Conservation (phyloP, 2,329 filamentous ascomycete species). For the Bipolaris sorokiniana region DNA sequence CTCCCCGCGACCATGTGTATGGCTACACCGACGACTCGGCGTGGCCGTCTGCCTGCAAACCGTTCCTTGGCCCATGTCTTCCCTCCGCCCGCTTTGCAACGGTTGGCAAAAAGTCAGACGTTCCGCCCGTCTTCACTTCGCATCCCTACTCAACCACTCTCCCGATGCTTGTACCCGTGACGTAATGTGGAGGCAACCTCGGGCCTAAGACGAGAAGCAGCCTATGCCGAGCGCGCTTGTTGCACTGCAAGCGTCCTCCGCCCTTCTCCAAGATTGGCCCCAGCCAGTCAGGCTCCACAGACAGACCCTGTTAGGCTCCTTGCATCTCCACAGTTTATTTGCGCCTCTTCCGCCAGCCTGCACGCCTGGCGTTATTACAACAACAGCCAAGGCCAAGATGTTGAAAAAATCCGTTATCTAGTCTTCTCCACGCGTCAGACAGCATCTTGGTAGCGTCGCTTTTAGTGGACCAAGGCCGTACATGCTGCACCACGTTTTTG, state of each 20-base stretch:
- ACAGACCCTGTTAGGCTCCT: slow-evolving; percentile 32
- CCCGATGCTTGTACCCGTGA: slow-evolving; percentile 23
- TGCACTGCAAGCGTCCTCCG: slow-evolving; percentile 32
- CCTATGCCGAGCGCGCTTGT: slow-evolving; percentile 33
- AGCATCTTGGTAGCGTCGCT: slow-evolving; percentile 25
- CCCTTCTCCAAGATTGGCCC: slow-evolving; percentile 32
- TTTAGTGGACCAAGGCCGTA: slow-evolving; percentile 28
- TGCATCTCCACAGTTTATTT: slow-evolving; percentile 38
- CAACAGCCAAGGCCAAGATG: slow-evolving; percentile 39
- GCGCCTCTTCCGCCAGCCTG: slow-evolving; percentile 31
- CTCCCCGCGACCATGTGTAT: background rate
- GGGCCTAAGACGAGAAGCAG: slow-evolving; percentile 26
- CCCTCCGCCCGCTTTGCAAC: background rate
- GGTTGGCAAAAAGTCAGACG: background rate
- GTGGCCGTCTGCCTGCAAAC: slow-evolving; percentile 1
- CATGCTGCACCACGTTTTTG: slow-evolving; percentile 19
- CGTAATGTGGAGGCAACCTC: slow-evolving; percentile 26
- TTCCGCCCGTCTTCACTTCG: slow-evolving; percentile 2
- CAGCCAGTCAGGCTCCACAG: slow-evolving; percentile 29
- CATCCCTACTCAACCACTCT: background rate
- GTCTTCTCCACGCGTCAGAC: slow-evolving; percentile 37
- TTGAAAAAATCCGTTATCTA: slow-evolving; percentile 37
- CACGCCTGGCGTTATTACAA: slow-evolving; percentile 30
- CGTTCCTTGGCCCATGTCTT: background rate
- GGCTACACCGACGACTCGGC: background rate